Base-by-base conservation (phyloP, 495 filamentous ascomycete species). In the Filosporella fistucella region DNA sequence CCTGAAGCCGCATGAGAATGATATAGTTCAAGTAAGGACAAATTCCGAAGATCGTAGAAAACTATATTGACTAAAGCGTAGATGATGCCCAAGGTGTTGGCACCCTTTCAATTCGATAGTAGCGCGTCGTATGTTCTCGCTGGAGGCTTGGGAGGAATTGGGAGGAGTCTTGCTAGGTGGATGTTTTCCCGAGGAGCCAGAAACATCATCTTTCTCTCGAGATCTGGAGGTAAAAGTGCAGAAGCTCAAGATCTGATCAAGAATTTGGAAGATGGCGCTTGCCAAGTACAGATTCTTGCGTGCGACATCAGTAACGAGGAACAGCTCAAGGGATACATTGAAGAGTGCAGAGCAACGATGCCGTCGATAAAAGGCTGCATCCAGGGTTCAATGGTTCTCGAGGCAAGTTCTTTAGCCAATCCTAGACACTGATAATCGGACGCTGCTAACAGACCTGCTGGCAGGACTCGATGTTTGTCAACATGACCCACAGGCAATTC, bases 331-430 rank as follows among this genome's bases (percentile, higher is more conserved):
- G 4, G 4, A 4, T 32, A n/a, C 22, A 14, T 47, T 14, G 33
- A 38, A 23, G 21, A n/a, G 4, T n/a, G 7, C n/a, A n/a, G n/a
- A n/a, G n/a, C n/a, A n/a, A n/a, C n/a, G n/a, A n/a, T 72, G 3
- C 72, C 73, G 8, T 34, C 45, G 9, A 65, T 83, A 42, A 66
- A 60, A 4, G 80, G 81, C 18, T 67, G 72, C 36, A 60, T 71
- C 43, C 61, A 71, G 11, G 48, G 62, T 5, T 61, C 68, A 14
- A 72, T 74, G 68, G 73, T 83, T 1, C 70, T 74, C 4, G 10
- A 18, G 45, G 45, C 8, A 8, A 30, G 8, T 30, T 30, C 28
- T 30, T n/a, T n/a, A n/a, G n/a, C n/a, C n/a, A n/a, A n/a, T 38
- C 35, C n/a, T n/a, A 35, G 18, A 14, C 4, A 21, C 5, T 9